Percentiles rank a stretch among this genome's conserved stretches.
Evolutionary conservation across 805 yeast species (phyloP).

Genomic region (Starmerella asiatica): DNA sequence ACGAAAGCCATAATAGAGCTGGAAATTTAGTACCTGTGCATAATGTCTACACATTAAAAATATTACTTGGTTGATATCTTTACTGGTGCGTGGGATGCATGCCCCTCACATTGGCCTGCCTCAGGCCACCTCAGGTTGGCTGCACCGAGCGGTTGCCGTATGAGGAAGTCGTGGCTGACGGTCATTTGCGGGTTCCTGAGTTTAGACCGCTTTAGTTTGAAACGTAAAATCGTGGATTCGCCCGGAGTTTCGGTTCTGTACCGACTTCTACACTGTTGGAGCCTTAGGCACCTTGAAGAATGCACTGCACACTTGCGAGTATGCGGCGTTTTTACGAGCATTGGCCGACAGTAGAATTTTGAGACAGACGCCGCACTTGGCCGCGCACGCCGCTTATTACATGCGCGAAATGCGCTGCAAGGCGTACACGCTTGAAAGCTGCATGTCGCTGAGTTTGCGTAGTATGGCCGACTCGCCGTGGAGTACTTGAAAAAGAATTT

Average conservation of each 20-base stretch:
- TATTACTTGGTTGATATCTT: neutral
- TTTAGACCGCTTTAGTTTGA: slow-evolving; percentile 70
- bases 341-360: slow-evolving; percentile 63
- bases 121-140: neutral
- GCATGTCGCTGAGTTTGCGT: slow-evolving; percentile 74
- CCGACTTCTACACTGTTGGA: slow-evolving; percentile 58
- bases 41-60: neutral
- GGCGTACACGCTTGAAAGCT: slow-evolving; percentile 87
- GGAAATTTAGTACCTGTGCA: too few species aligned
- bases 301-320: slow-evolving; percentile 79
- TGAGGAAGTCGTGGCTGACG: slow-evolving; percentile 78
- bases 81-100: neutral
- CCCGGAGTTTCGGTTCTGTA: slow-evolving; percentile 75
- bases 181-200: slow-evolving; percentile 76
- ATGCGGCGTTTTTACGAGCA: slow-evolving; percentile 61
- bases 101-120: too few species aligned
- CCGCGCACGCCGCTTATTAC: slow-evolving; percentile 69
- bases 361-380: slow-evolving; percentile 49
- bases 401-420: slow-evolving; percentile 87
- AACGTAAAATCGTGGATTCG: slow-evolving; percentile 73
- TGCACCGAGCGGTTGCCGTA: slow-evolving; percentile 80
- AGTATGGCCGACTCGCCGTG: slow-evolving; percentile 84
- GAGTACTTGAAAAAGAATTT: slow-evolving; percentile 77
- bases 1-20: too few species aligned
- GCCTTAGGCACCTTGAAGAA: slow-evolving; percentile 76